A percentile compares a stretch with the other conserved stretches of the same genome.
Evolutionary conservation across 192 early-diverging fungal genomes (phyloP).

Genomic region (Coemansia sp.): DNA sequence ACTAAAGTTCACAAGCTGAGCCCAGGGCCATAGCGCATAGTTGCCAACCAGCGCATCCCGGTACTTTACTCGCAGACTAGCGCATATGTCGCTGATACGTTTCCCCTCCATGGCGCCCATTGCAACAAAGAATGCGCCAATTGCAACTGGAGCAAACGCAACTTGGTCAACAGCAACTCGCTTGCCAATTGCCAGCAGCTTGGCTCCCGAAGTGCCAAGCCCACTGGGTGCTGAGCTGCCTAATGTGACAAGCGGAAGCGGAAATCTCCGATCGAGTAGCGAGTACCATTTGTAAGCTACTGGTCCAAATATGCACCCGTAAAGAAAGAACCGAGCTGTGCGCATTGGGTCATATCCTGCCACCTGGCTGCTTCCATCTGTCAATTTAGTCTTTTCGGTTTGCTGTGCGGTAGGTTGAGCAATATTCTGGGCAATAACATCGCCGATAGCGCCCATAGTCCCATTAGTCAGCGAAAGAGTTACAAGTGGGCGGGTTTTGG

Average conservation of each 20-base stretch:
- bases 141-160: constrained; percentile 65
- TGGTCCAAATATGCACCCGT: constrained; percentile 67
- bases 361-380: not conserved
- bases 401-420: not conserved
- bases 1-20: constrained; percentile 69
- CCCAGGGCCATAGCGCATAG: constrained; percentile 64
- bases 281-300: constrained; percentile 66
- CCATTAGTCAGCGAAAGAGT: constrained; percentile 70
- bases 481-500: constrained; percentile 57
- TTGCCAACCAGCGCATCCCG: constrained; percentile 22
- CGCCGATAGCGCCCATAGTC: constrained; percentile 58
- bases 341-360: constrained; percentile 31
- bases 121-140: constrained; percentile 60
- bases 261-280: constrained; percentile 61
- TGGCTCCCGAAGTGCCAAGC: constrained; percentile 1
- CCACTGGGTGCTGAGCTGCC: not conserved
- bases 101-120: constrained; percentile 63
- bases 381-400: not conserved
- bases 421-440: constrained; percentile 61
- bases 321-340: constrained; percentile 60
- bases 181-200: constrained; percentile 31
- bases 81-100: constrained; percentile 49
- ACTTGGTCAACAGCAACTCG: constrained; percentile 62
- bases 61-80: constrained; percentile 51
- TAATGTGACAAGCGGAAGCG: constrained; percentile 17